Conservation (phyloP, 805 yeast species). For the Crinitomyces ghanaensis region DNA sequence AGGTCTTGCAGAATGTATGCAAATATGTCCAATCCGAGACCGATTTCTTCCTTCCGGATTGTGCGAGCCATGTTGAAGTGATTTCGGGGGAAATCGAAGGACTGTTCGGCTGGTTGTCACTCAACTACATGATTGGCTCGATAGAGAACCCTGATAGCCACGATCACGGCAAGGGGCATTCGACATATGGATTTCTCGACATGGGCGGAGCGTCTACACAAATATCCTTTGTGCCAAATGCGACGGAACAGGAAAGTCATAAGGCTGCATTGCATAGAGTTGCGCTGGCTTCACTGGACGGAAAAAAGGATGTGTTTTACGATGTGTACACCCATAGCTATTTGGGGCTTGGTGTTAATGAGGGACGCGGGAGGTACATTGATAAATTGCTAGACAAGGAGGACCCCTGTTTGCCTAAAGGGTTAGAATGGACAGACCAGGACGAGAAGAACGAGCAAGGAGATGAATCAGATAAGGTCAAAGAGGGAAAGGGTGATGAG, state of each 20-base stretch:
- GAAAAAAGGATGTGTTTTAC: slow-evolving; percentile 35
- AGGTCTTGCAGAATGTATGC: slow-evolving; percentile 54
- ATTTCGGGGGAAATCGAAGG: slow-evolving; percentile 95
- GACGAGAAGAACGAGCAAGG: slow-evolving; percentile 5
- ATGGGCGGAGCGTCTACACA: slow-evolving; percentile 99
- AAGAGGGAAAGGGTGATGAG: slow-evolving; percentile 13
- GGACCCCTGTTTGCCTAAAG: slow-evolving; percentile 78
- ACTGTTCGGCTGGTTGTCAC: slow-evolving; percentile 86
- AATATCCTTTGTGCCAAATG: slow-evolving; percentile 76
- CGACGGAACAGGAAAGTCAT: slow-evolving; percentile 50
- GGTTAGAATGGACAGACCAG: slow-evolving; percentile 27
- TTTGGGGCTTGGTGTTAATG: slow-evolving; percentile 96
- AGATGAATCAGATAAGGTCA: slow-evolving; percentile 5
- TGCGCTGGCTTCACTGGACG: slow-evolving; percentile 50
- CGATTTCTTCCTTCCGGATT: slow-evolving; percentile 43
- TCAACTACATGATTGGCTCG: slow-evolving; percentile 71
- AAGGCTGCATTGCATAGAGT: slow-evolving; percentile 61
- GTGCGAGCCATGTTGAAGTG: slow-evolving; percentile 64
- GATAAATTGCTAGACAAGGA: slow-evolving; percentile 22
- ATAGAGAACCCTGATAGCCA: slow-evolving; percentile 29
- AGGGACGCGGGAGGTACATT: slow-evolving; percentile 69
- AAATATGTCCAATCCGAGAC: slow-evolving; percentile 40
- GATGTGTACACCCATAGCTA: slow-evolving; percentile 86
- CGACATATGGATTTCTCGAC: slow-evolving; percentile 86
- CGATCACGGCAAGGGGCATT: slow-evolving; percentile 19